These are phyloP conservation scores for Penicillium simplicissimum DNA, from an alignment of 495 filamentous ascomycete species.

Conservation along the genomic window DNA sequence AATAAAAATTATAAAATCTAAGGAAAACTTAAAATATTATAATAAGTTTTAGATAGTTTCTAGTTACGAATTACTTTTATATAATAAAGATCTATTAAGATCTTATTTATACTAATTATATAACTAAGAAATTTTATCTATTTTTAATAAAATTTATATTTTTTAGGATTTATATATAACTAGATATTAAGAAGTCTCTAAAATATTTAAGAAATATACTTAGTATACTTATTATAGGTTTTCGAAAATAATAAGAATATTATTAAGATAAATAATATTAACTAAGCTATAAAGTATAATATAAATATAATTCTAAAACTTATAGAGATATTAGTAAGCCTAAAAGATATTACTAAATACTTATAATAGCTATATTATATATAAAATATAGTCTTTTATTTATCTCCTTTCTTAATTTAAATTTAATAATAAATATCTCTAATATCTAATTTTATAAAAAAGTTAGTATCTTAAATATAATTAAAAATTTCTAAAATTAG, in stretches of 20 bases:
- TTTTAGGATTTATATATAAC: not conserved
- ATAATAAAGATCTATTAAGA: not conserved
- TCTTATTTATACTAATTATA: not conserved
- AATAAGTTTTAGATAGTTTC: not conserved
- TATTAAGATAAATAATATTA: not conserved
- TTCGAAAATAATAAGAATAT: not conserved
- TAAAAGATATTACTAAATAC: conserved; percentile 2
- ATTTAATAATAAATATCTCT: conserved; percentile 7
- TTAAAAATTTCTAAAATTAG: conserved; percentile 13
- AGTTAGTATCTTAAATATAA: not conserved
- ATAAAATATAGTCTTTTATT: conserved; percentile 10
- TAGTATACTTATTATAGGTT: not conserved
- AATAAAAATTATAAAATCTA: conserved; percentile 6
- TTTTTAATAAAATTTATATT: not conserved
- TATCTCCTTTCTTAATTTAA: conserved; percentile 7
- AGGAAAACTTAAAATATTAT: conserved; percentile 6
- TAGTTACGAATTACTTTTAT: not conserved
- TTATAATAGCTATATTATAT: conserved; percentile 5
- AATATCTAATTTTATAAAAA: conserved; percentile 15
- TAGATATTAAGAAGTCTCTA: not conserved
- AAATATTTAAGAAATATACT: not conserved
- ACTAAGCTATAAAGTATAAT: not conserved
- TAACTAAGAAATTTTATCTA: not conserved
- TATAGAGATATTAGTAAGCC: not conserved
- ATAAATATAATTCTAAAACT: conserved; percentile 6